Evolutionary conservation across 805 yeast genomes (phyloP), one percentile per base, ranked within the genome.

Genomic region (Hanseniaspora mollemarum): DNA sequence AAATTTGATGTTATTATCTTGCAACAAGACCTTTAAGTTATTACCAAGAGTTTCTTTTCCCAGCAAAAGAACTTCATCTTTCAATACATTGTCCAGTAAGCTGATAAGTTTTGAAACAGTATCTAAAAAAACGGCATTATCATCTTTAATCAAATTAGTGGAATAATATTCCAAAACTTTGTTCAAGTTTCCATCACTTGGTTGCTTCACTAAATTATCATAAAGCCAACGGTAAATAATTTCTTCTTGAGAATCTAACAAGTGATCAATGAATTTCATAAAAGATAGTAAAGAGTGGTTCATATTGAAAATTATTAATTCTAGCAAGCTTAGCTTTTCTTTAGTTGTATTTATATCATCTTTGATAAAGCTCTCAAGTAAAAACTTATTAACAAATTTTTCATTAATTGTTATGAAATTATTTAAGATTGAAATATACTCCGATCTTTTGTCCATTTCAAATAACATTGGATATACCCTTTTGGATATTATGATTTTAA

Each of bases 151-250:
- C 32, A 59, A 67, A 25, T 58, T 59, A 7, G 60, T 53, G 4
- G 49, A 18, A 53, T 75, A 75, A 52, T 65, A 73, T 0, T 51
- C 48, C 3, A 59, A 37, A n/a, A 76, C 67, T 4, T 54, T 56
- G 0, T 55, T 54, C 12, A 67, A 39, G 2, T 65, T 55, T 1
- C 60, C 60, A 1, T 58, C 58, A 1, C 55, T 54, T 9, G 53
- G 52, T 12, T 51, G 54, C 13, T 45, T 18, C 2, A 44, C 16
- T 8, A 57, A 32, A 3, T 43, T 22, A 31, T 50, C 19, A 35
- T 35, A n/a, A 21, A 55, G 16, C 46, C 53, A 21, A 48, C 50
- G 41, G 42, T 54, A 24, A 15, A 48, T 33, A 5, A 36, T 15
- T 32, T 19, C 13, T 18, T 48, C 41, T 3, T 35, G 16, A 26